Evolutionary conservation across 2,329 filamentous ascomycete genomes (phyloP).

Genomic region (Nemania diffusa): DNA sequence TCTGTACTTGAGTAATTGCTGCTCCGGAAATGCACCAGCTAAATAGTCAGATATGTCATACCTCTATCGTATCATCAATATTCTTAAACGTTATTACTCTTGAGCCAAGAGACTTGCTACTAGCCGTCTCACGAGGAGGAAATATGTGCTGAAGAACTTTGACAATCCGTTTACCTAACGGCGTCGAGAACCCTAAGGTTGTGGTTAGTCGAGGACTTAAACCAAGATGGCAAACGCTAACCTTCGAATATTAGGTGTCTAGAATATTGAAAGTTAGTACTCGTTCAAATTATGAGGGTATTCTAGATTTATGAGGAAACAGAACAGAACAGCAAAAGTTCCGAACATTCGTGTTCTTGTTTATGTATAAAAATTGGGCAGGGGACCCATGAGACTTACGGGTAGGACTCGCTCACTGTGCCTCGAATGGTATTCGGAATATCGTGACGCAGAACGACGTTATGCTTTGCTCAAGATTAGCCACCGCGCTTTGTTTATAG

Average conservation of each 20-base stretch:
- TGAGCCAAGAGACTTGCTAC: conserved; percentile 76
- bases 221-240: conserved; percentile 10
- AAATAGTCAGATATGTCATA: not conserved
- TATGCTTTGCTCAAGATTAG: conserved; percentile 60
- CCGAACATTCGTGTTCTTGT: not conserved
- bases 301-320: not conserved
- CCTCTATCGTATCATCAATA: conserved; percentile 89
- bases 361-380: not conserved
- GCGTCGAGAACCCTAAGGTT: conserved; percentile 73
- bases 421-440: conserved; percentile 81
- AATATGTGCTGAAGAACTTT: conserved; percentile 95
- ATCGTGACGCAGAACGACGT: conserved; percentile 91
- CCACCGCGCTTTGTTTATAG: not conserved
- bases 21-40: not conserved
- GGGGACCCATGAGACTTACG: conserved; percentile 23
- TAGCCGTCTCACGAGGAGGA: conserved; percentile 83
- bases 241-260: conserved; percentile 95
- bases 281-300: not conserved
- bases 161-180: conserved; percentile 82
- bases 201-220: conserved; percentile 4
- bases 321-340: not conserved
- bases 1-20: not conserved
- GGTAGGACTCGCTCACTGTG: conserved; percentile 88
- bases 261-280: conserved; percentile 4
- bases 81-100: conserved; percentile 95